Conservation (phyloP, 208 protist species). For the Wallacemonas sp. region DNA sequence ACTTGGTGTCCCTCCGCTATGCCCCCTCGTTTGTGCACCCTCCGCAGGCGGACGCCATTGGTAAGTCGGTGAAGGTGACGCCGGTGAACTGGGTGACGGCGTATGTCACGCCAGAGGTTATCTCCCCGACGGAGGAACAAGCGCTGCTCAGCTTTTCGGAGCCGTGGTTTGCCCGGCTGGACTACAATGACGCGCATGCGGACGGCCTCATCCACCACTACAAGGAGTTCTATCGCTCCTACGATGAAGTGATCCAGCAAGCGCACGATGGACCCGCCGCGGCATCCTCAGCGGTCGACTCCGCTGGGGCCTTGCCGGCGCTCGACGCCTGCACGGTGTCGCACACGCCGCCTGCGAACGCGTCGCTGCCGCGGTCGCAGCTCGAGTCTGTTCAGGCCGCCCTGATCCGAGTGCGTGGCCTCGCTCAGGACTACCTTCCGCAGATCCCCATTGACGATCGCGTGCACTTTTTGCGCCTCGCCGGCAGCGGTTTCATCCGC, state of each 20-base stretch:
- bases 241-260: slow-evolving; percentile 42
- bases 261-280: neutral
- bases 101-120: slow-evolving; percentile 77
- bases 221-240: slow-evolving; percentile 89
- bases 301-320: slow-evolving; percentile 3
- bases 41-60: slow-evolving; percentile 60
- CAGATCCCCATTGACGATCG: slow-evolving; percentile 82
- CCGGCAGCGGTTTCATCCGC: slow-evolving; percentile 82
- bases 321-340: slow-evolving; percentile 11
- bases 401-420: slow-evolving; percentile 37
- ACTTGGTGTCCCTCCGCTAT: slow-evolving; percentile 65
- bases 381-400: slow-evolving; percentile 36
- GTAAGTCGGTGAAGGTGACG: slow-evolving; percentile 61
- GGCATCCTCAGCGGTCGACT: slow-evolving; percentile 16
- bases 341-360: slow-evolving; percentile 26
- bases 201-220: slow-evolving; percentile 88
- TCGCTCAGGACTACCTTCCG: slow-evolving; percentile 55
- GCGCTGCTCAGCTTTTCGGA: slow-evolving; percentile 55
- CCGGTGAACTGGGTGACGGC: slow-evolving; percentile 69
- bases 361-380: slow-evolving; percentile 10
- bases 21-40: slow-evolving; percentile 78
- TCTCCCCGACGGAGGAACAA: slow-evolving; percentile 63
- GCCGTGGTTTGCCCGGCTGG: slow-evolving; percentile 79
- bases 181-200: slow-evolving; percentile 70
- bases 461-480: slow-evolving; percentile 79